Evolutionary conservation across 2,329 filamentous ascomycete genomes (phyloP).

Genomic region (Nemania serpens): DNA sequence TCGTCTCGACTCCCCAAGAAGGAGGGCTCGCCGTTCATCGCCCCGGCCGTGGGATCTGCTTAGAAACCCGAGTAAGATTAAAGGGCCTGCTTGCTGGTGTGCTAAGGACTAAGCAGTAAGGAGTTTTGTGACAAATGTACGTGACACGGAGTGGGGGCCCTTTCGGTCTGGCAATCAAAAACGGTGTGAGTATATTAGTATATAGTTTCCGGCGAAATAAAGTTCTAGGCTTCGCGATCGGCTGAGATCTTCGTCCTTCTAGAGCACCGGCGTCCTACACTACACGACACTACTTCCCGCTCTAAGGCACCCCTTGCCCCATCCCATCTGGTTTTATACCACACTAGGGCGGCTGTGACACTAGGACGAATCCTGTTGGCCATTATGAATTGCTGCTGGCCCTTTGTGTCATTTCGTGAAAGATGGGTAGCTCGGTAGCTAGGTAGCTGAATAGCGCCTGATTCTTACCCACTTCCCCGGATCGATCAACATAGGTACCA

Average conservation of each 20-base stretch:
- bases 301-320: neutral
- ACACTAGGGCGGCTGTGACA: too few relatives aligned
- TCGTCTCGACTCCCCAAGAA: too few relatives aligned
- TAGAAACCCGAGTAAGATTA: too few relatives aligned
- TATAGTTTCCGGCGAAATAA: neutral
- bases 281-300: too few relatives aligned
- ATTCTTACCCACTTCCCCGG: conserved; percentile 26
- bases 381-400: too few relatives aligned
- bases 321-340: neutral
- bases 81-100: too few relatives aligned
- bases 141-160: conserved; percentile 9
- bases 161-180: conserved; percentile 10
- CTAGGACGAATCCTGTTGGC: too few relatives aligned
- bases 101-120: too few relatives aligned
- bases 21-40: too few relatives aligned
- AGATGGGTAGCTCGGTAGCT: too few relatives aligned
- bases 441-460: neutral
- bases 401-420: too few relatives aligned
- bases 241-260: conserved; percentile 22
- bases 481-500: neutral
- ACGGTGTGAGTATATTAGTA: conserved; percentile 11
- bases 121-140: neutral
- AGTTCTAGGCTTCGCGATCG: conserved; percentile 22
- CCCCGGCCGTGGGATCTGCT: too few relatives aligned
- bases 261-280: conserved; percentile 8